Conservation (phyloP, 2,329 filamentous ascomycete genomes). For the Colletotrichum eremochloae region DNA sequence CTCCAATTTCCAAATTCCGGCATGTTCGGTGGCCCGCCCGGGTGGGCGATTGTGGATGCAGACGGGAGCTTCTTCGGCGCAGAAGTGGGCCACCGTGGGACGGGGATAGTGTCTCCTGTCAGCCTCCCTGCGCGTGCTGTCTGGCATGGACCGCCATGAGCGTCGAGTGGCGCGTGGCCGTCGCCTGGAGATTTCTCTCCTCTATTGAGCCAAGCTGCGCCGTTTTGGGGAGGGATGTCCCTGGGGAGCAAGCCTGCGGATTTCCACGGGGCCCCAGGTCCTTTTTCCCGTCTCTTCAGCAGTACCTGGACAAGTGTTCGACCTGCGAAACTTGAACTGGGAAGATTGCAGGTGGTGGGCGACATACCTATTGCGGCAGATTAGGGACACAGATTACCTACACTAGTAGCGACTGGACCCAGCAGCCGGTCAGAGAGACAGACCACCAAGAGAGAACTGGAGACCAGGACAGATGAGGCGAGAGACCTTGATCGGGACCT, state of each 20-base stretch:
- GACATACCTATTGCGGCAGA: background rate
- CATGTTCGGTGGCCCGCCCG: constrained; percentile 40
- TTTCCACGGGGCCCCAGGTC: constrained; percentile 24
- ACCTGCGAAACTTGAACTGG: background rate
- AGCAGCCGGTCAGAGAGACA: constrained; percentile 3
- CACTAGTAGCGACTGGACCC: background rate
- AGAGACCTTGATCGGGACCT: constrained; percentile 15
- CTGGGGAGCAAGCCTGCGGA: constrained; percentile 6
- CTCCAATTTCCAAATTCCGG: constrained; percentile 31
- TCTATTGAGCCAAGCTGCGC: background rate
- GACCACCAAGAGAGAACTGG: background rate
- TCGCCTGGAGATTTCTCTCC: constrained; percentile 3
- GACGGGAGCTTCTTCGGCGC: constrained; percentile 41
- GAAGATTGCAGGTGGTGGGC: background rate
- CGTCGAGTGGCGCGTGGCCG: constrained; percentile 8
- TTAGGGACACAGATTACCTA: background rate
- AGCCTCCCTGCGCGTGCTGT: constrained; percentile 14
- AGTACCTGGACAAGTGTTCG: background rate
- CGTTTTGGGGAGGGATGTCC: background rate
- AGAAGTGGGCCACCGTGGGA: constrained; percentile 39
- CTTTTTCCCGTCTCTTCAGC: background rate
- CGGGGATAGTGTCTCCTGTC: constrained; percentile 33
- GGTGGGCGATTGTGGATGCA: constrained; percentile 30
- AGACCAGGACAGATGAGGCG: background rate
- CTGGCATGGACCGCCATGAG: constrained; percentile 9